A percentile compares a stretch with the other conserved stretches of the same genome.
phyloP scores from a whole-genome alignment of 2,329 filamentous ascomycete genomes.

The Penicillium sp. region DNA sequence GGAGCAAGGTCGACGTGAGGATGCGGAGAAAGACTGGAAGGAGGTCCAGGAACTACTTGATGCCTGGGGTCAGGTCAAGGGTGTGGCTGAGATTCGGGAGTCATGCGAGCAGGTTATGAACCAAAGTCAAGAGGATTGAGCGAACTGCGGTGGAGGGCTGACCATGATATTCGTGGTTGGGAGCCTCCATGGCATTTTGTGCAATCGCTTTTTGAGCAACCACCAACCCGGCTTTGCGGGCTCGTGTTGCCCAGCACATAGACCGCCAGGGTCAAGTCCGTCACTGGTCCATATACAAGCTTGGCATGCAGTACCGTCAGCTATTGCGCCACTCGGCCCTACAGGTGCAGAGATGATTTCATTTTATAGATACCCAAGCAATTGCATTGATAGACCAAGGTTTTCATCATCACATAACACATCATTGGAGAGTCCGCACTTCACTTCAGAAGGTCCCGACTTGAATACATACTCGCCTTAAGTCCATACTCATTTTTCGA shows the following conservation, averaged over 20 bases:
- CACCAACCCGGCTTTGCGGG: neutral
- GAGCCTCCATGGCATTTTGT: neutral
- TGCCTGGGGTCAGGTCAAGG: conserved; percentile 46
- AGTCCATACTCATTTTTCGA: conserved; percentile 64
- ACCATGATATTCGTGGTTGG: neutral
- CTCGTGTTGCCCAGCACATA: neutral
- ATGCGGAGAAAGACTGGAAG: conserved; percentile 46
- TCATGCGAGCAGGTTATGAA: conserved; percentile 43
- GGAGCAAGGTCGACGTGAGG: conserved; percentile 39
- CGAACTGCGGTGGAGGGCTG: neutral
- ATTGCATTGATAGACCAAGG: neutral
- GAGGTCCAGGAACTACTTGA: conserved; percentile 40
- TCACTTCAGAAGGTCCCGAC: conserved; percentile 31
- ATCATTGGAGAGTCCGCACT: conserved; percentile 3
- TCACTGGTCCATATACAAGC: neutral
- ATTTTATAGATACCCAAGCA: conserved; percentile 3
- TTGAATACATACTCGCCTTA: conserved; percentile 51
- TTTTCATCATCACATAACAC: neutral
- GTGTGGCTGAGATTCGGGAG: conserved; percentile 41
- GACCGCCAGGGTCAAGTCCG: neutral
- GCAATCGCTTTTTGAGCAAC: neutral
- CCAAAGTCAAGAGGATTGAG: conserved; percentile 26
- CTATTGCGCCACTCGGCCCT: neutral
- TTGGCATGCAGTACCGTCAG: neutral
- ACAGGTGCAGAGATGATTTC: neutral